Conservation (phyloP, 192 early-diverging fungal genomes). For the Umbelopsis sp. region DNA sequence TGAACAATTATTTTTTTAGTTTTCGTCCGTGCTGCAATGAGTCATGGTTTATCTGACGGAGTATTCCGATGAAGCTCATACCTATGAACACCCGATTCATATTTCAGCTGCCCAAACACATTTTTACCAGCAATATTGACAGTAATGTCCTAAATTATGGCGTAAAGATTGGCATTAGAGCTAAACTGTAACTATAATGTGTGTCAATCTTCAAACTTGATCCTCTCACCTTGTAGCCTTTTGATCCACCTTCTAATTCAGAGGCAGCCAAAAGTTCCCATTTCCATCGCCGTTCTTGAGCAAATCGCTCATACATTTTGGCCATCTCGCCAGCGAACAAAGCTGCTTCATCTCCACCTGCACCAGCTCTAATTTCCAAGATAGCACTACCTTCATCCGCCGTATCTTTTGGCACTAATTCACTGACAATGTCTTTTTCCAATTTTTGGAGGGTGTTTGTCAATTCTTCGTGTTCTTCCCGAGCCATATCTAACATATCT, state of each 20-base stretch:
- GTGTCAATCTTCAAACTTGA: background rate
- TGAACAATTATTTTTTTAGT: background rate
- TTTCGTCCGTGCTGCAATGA: background rate
- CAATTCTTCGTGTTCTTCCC: slow-evolving; percentile 59
- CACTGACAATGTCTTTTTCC: slow-evolving; percentile 60
- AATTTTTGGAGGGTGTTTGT: slow-evolving; percentile 41
- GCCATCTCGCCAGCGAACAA: slow-evolving; percentile 72
- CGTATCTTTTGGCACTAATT: slow-evolving; percentile 66
- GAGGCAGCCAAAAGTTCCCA: slow-evolving; percentile 58
- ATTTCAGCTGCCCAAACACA: slow-evolving; percentile 77
- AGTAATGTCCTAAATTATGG: slow-evolving; percentile 53
- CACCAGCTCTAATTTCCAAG: slow-evolving; percentile 76
- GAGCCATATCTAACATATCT: slow-evolving; percentile 59
- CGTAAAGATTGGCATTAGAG: background rate
- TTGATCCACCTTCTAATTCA: slow-evolving; percentile 44
- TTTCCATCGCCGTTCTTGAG: slow-evolving; percentile 64
- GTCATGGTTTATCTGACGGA: background rate
- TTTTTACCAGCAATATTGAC: slow-evolving; percentile 66
- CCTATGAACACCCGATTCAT: slow-evolving; percentile 79
- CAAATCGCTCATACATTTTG: slow-evolving; percentile 76
- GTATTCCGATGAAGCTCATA: slow-evolving; percentile 5
- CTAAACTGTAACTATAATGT: background rate
- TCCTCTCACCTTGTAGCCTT: slow-evolving; percentile 50
- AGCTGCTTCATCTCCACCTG: slow-evolving; percentile 80
- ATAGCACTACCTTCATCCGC: slow-evolving; percentile 72